phyloP scores from a whole-genome alignment of 106 monocot genomes.

The Apostasia ramifera region DNA sequence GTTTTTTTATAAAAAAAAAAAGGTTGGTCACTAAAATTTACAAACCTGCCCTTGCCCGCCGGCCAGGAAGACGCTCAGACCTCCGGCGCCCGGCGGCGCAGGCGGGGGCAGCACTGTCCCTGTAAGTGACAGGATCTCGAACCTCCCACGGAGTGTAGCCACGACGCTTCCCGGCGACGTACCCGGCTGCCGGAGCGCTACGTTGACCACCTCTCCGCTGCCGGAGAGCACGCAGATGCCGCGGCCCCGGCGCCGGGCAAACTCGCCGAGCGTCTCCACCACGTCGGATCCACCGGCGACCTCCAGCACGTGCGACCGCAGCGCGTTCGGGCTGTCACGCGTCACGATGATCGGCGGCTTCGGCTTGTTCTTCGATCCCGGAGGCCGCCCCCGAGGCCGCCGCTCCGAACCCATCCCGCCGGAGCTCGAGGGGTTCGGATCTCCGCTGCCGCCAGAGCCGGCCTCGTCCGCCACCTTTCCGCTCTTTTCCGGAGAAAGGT shows the following conservation, averaged over 20 bases:
- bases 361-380: too few species aligned
- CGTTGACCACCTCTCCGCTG: constrained; percentile 33
- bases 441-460: not conserved
- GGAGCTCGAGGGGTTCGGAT: not conserved
- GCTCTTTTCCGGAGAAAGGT: not conserved
- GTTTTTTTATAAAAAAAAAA: too few species aligned
- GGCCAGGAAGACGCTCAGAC: constrained; percentile 41
- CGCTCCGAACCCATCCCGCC: constrained; percentile 25
- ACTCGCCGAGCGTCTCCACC: constrained; percentile 33
- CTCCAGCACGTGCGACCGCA: constrained; percentile 56
- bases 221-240: constrained; percentile 47
- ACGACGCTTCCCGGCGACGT: constrained; percentile 22
- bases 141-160: constrained; percentile 45
- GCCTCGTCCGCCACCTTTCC: not conserved
- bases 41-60: constrained; percentile 45
- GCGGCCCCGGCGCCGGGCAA: constrained; percentile 40
- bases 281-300: constrained; percentile 44
- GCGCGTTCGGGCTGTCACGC: constrained; percentile 46
- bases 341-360: constrained; percentile 31
- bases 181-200: constrained; percentile 41
- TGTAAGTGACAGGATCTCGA: constrained; percentile 52
- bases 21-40: too few species aligned
- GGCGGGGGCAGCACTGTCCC: constrained; percentile 59
- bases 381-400: constrained; percentile 21
- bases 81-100: constrained; percentile 42